Evolutionary conservation across 352 stramenopile species (phyloP), one percentile per base, ranked within the genome.

Genomic region (Globisporangium canariense): DNA sequence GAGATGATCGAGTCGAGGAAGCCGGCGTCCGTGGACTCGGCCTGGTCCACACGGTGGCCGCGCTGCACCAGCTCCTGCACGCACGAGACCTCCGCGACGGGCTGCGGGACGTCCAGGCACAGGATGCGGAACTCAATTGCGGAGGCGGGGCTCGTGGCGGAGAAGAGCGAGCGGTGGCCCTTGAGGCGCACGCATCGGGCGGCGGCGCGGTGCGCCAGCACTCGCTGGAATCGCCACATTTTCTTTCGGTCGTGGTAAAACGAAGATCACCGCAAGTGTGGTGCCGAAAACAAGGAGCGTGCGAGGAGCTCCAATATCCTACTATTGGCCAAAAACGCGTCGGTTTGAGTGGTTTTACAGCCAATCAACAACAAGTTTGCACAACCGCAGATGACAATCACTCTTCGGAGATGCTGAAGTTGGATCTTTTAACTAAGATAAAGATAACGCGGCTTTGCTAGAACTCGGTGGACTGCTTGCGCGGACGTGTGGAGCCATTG

Each of bases 21-120:
- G 30, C 9, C 43, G 32, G 75, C 65, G 16, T 74, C 74, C 14
- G 70, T 69, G 18, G 71, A 76, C 16, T 66, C 62, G 7, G 70
- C 63, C 51, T 89, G 76, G 57, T 89, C 81, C 54, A 92, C 83
- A 3, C 57, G 32, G 66, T 90, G 78, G 63, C 83, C 83, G 60
- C 83, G 81, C 64, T 90, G 81, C 34, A 90, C 78, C 46, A 93
- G 77, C 66, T 89, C 76, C 51, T 88, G 80, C 4, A 89, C 77
- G 58, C 78, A 87, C 61, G 77, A 73, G 9, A 67, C 55, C 45
- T 91, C 78, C 38, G 79, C 70, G 47, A 88, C 58, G 2, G 74
- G 65, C 50, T 74, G 65, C 28, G 79, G 79, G 4, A 89, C 71
- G 53, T 88, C 78, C 16, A 92, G 75, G 30, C 79, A 92, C 25